Evolutionary conservation across 164 flowering plant species (phyloP), one percentile per base, ranked within the genome.

Genomic region (Macadamia tetraphylla): DNA sequence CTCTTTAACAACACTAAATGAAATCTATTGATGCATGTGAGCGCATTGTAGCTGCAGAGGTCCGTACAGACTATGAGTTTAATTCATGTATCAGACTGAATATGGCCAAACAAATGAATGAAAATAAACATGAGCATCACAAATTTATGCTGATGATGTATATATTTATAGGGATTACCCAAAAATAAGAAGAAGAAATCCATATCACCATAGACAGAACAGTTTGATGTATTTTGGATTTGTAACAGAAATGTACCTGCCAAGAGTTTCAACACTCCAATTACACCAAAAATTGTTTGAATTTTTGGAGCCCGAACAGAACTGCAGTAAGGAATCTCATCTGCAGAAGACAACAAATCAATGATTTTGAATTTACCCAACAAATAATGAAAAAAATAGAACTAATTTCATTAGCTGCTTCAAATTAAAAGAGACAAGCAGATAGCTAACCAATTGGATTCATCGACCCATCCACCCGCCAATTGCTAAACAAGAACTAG

Each of bases 251-350:
- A 46, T 46, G 40, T 76, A 80, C 99, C 99, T 79, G 96, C 88
- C 57, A 92, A 29, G 35, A 95, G 98, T 82, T 89, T 95, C 17
- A 95, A 75, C 79, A 88, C 78, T 64, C 99, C 99, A 65, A 91
- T 71, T 9, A 95, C 82, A 61, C 99, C 99, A 77, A 79, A 95
- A 62, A 95, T 83, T 1, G 89, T 84, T 66, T 70, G 72, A 58
- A 82, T 87, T 76, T 83, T 91, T n/a, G 98, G 96, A 70, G 83
- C 91, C 15, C 84, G 87, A 66, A 83, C 68, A 67, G 86, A 70
- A 66, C 61, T 78, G 74, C 73, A 75, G 30, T 86, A 80, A 14
- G 96, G 92, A 74, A 86, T 78, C 56, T 83, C 85, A 63, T 80
- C 97, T 92, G 76, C 48, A 59, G 44, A 63, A 62, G 23, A 56